Evolutionary conservation across 1,139 yeast species (phyloP).

Genomic region (Lodderomyces pseudojiufengensis): DNA sequence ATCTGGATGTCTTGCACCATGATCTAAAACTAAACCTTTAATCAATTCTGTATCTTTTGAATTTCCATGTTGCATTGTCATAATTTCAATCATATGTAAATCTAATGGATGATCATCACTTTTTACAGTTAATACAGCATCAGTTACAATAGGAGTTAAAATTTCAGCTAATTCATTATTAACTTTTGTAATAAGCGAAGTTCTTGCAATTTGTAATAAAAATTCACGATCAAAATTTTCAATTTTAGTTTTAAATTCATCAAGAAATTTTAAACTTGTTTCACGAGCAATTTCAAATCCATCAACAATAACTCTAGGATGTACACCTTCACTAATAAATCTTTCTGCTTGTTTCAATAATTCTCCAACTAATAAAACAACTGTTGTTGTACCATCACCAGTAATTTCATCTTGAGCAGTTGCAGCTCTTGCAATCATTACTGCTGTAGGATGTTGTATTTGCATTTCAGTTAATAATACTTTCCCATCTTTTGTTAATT

Average conservation of each 20-base stretch:
- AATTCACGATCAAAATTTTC: conserved; percentile 73
- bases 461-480: conserved; percentile 95
- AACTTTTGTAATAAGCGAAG: conserved; percentile 86
- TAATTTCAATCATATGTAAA: conserved; percentile 95
- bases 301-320: conserved; percentile 90
- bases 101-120: conserved; percentile 59
- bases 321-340: conserved; percentile 88
- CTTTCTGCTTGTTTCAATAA: conserved; percentile 92
- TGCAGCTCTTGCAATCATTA: conserved; percentile 98
- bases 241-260: conserved; percentile 48
- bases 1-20: conserved; percentile 99
- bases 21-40: conserved; percentile 91
- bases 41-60: conserved; percentile 81
- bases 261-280: conserved; percentile 66
- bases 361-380: conserved; percentile 91
- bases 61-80: conserved; percentile 94
- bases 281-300: conserved; percentile 91
- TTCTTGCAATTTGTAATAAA: conserved; percentile 84
- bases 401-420: conserved; percentile 98
- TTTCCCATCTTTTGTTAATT: conserved; percentile 95
- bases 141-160: conserved; percentile 91
- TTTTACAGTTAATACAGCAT: conserved; percentile 82
- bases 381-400: conserved; percentile 99
- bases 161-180: conserved; percentile 70
- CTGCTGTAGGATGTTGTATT: conserved; percentile 99